Base-by-base conservation (phyloP, 2,329 filamentous ascomycete genomes). In the Fusarium metavorans region DNA sequence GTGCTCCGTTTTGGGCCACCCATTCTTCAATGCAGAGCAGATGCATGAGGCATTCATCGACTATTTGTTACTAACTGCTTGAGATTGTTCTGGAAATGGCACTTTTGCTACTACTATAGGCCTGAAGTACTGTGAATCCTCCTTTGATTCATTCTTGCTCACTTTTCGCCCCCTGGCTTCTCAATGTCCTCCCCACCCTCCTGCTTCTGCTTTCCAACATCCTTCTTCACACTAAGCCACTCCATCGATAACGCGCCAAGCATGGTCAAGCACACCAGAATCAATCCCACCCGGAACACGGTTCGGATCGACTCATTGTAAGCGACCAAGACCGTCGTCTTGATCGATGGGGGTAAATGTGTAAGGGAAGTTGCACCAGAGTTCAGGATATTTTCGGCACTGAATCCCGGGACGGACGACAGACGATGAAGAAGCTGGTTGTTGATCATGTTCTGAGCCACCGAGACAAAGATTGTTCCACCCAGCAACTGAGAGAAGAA, bases 251-350 rank as follows among this genome's bases (percentile, higher is more conserved):
- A 73, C 0, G 86, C 84, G 1, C 88, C 89, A 20, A 91, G 43
- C 16, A 90, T 83, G 6, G 84, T 86, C 5, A 90, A 41, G 5
- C 83, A 82, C 0, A 85, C 83, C 66, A 89, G 80, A 0, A 88
- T 87, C 7, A 90, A 81, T 2, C 84, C 85, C 3, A 92, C 87
- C 68, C 88, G 88, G 77, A 90, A 92, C 0, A 86, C 86, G 56
- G 85, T 79, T 1, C 84, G 84, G 14, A 93, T 77, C 0, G 90
- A 86, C 8, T 82, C 75, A 74, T 92, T 92, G 81, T 92, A 92
- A 0, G 87, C 88, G 8, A 64, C 16, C 16, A 80, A 32, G 2
- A 77, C 68, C 2, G 52, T 60, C 3, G 32, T 32, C 6, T 64
- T 69, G 27, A 64, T 48, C 3, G 72, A 52, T 11, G 34, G 11